These are phyloP conservation scores for Chrysoporthe puriensis DNA, from an alignment of 2,329 filamentous ascomycete species.

Conservation along the genomic window DNA sequence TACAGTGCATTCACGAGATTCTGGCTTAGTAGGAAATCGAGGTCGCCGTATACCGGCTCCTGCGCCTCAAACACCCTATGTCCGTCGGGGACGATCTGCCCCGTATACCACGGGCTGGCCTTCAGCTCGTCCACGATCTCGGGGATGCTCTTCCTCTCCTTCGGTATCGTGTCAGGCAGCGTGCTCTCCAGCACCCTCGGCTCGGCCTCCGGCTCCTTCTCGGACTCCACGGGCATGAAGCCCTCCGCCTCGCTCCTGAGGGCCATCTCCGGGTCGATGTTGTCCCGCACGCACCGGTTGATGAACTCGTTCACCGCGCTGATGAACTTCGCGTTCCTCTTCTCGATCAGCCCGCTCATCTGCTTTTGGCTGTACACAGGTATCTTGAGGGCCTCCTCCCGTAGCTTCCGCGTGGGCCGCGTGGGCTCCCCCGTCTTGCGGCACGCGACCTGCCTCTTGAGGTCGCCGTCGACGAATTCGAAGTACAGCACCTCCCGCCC, in stretches of 20 bases:
- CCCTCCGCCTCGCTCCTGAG: slow-evolving; percentile 61
- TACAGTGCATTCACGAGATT: slow-evolving; percentile 94
- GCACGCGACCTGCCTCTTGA: slow-evolving; percentile 77
- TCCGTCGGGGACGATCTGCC: slow-evolving; percentile 90
- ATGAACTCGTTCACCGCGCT: slow-evolving; percentile 79
- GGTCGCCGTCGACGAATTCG: slow-evolving; percentile 88
- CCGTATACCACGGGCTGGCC: slow-evolving; percentile 82
- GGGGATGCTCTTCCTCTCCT: slow-evolving; percentile 76
- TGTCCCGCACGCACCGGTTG: slow-evolving; percentile 68
- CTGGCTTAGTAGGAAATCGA: slow-evolving; percentile 87
- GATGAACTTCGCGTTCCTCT: slow-evolving; percentile 81
- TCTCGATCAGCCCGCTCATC: slow-evolving; percentile 86
- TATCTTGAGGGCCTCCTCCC: slow-evolving; percentile 84
- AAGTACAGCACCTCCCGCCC: slow-evolving; percentile 79
- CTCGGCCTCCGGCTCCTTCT: slow-evolving; percentile 43
- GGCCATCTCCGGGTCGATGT: slow-evolving; percentile 67
- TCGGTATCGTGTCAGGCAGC: slow-evolving; percentile 74
- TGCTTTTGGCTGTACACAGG: slow-evolving; percentile 92
- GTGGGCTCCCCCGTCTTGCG: slow-evolving; percentile 74
- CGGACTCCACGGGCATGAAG: slow-evolving; percentile 65
- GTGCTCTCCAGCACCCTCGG: slow-evolving; percentile 43
- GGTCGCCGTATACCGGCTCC: slow-evolving; percentile 76
- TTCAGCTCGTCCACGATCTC: slow-evolving; percentile 88
- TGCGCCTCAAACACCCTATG: slow-evolving; percentile 90
- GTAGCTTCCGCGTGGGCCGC: slow-evolving; percentile 68